Conservation (phyloP, 805 yeast species). For the Metschnikowia anglica region DNA sequence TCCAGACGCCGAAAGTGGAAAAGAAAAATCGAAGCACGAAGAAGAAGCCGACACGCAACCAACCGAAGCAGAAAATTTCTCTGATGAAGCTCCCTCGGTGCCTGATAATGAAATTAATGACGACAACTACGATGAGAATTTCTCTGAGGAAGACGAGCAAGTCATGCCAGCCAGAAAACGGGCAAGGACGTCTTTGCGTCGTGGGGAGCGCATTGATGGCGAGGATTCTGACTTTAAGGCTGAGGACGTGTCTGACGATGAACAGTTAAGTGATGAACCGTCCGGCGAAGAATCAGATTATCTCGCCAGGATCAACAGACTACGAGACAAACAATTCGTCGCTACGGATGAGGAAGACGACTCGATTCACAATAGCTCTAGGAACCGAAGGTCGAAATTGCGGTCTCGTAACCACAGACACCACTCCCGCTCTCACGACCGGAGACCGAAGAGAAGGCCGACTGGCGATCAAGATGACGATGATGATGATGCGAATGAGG, state of each 20-base stretch:
- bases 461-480: constrained; percentile 13
- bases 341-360: constrained; percentile 41
- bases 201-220: constrained; percentile 5
- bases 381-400: constrained; percentile 21
- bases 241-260: constrained; percentile 15
- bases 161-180: constrained; percentile 18
- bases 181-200: constrained; percentile 6
- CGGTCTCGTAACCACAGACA: constrained; percentile 29
- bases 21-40: constrained; percentile 6
- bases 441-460: constrained; percentile 19
- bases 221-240: constrained; percentile 25
- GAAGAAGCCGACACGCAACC: not conserved
- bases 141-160: constrained; percentile 15
- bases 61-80: not conserved
- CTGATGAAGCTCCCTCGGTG: constrained; percentile 5
- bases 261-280: constrained; percentile 13
- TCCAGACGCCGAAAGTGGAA: constrained; percentile 7
- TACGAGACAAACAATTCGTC: constrained; percentile 35
- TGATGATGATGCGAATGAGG: too few relatives aligned
- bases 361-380: constrained; percentile 22
- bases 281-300: constrained; percentile 22
- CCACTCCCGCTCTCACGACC: constrained; percentile 19
- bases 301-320: constrained; percentile 25
- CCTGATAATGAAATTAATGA: constrained; percentile 11
- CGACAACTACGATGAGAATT: constrained; percentile 16